phyloP scores from a whole-genome alignment of 2,329 filamentous ascomycete species.

The Exophiala bonariae region DNA sequence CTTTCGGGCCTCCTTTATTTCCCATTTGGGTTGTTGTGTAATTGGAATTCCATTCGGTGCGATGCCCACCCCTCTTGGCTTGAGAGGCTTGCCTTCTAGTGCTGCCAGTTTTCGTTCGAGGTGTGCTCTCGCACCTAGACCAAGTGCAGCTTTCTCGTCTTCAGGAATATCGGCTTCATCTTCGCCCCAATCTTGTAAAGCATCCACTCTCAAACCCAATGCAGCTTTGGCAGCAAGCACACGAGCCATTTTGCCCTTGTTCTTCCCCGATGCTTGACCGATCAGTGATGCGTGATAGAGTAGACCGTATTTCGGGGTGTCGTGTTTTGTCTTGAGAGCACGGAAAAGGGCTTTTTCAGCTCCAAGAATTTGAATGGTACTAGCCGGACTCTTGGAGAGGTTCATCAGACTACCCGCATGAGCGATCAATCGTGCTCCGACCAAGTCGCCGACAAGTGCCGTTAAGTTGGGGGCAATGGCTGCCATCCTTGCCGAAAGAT shows the following conservation, averaged over 20 bases:
- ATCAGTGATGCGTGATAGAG: slow-evolving; percentile 92
- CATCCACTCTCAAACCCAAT: slow-evolving; percentile 89
- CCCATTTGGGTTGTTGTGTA: slow-evolving; percentile 68
- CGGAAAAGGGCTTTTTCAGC: slow-evolving; percentile 99
- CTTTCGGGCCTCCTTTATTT: slow-evolving; percentile 86
- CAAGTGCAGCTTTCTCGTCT: slow-evolving; percentile 82
- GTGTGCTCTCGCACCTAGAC: slow-evolving; percentile 58
- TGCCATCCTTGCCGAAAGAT: slow-evolving; percentile 90
- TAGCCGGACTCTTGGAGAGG: slow-evolving; percentile 90
- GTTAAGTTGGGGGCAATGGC: slow-evolving; percentile 96
- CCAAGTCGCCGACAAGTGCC: slow-evolving; percentile 85
- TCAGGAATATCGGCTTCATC: slow-evolving; percentile 67
- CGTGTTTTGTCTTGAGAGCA: slow-evolving; percentile 97
- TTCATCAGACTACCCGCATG: slow-evolving; percentile 93
- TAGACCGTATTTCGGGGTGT: slow-evolving; percentile 96
- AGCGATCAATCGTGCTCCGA: slow-evolving; percentile 91
- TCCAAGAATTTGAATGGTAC: slow-evolving; percentile 96
- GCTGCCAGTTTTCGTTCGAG: slow-evolving; percentile 50
- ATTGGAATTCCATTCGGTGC: slow-evolving; percentile 69
- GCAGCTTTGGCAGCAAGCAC: slow-evolving; percentile 93
- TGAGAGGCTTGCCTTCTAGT: slow-evolving; percentile 87
- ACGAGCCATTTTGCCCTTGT: slow-evolving; percentile 99
- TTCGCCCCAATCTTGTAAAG: slow-evolving; percentile 74
- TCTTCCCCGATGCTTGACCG: slow-evolving; percentile 93
- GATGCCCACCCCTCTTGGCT: slow-evolving; percentile 72